These are phyloP conservation scores for Aspergillus leporis DNA, from an alignment of 495 filamentous ascomycete species.

Conservation along the genomic window DNA sequence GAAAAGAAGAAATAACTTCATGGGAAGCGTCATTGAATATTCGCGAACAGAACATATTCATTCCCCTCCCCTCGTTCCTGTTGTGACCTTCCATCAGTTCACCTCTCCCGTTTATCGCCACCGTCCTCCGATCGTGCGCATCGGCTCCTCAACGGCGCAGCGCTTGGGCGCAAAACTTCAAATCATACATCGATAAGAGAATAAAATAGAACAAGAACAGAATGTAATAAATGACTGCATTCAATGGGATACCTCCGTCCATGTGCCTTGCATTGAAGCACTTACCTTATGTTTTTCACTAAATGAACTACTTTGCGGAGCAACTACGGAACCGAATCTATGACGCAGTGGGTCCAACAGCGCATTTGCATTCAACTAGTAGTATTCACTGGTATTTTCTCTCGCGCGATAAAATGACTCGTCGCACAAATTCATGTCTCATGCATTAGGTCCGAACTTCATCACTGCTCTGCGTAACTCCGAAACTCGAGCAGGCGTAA, in stretches of 20 bases:
- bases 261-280: not conserved
- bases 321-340: not conserved
- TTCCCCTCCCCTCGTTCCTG: not conserved
- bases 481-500: conserved; percentile 9
- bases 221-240: not conserved
- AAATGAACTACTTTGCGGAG: not conserved
- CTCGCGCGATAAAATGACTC: conserved; percentile 13
- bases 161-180: not conserved
- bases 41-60: not conserved
- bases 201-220: not conserved
- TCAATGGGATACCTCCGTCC: not conserved
- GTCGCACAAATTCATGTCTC: conserved; percentile 27
- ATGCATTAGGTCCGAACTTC: conserved; percentile 31
- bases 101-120: not conserved
- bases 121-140: not conserved
- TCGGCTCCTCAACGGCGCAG: not conserved
- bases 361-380: not conserved
- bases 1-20: too few relatives aligned
- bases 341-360: not conserved
- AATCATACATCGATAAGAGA: not conserved
- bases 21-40: not conserved
- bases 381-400: not conserved
- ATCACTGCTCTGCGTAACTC: conserved; percentile 15
- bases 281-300: not conserved
- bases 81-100: not conserved